These are phyloP conservation scores for Verticillium tricorpus DNA, from an alignment of 2,329 filamentous ascomycete species.

Conservation along the genomic window DNA sequence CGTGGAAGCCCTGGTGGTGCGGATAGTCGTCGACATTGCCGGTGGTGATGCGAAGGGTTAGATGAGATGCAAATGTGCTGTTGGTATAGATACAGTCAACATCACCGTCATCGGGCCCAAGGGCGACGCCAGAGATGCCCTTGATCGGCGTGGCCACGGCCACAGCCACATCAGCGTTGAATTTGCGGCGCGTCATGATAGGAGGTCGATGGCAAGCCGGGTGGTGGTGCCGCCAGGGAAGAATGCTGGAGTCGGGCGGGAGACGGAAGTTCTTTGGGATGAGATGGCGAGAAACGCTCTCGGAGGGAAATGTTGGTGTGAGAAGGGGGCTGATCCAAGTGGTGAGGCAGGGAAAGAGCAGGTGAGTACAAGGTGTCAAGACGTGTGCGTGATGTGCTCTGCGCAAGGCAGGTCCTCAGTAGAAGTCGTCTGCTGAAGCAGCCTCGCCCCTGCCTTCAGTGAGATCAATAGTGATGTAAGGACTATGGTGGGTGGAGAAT, in stretches of 20 bases:
- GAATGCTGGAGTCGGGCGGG: not conserved
- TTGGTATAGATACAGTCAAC: constrained; percentile 55
- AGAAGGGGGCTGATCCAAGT: too few species aligned
- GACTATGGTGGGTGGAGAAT: too few species aligned
- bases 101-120: constrained; percentile 68
- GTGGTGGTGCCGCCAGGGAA: too few species aligned
- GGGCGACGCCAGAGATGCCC: constrained; percentile 49
- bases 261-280: not conserved
- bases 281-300: too few species aligned
- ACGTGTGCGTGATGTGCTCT: too few species aligned
- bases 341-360: too few species aligned
- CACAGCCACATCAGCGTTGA: constrained; percentile 52
- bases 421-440: too few species aligned
- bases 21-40: constrained; percentile 32
- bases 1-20: constrained; percentile 30
- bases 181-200: constrained; percentile 62
- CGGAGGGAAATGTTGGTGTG: too few species aligned
- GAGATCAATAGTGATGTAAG: too few species aligned
- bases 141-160: constrained; percentile 33
- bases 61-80: constrained; percentile 14
- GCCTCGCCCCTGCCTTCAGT: too few species aligned
- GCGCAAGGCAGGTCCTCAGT: too few species aligned
- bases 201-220: not conserved
- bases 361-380: too few species aligned
- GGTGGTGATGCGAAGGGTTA: constrained; percentile 19